Evolutionary conservation across 257 asterid genomes (phyloP).

Genomic region (Sherardia arvensis): DNA sequence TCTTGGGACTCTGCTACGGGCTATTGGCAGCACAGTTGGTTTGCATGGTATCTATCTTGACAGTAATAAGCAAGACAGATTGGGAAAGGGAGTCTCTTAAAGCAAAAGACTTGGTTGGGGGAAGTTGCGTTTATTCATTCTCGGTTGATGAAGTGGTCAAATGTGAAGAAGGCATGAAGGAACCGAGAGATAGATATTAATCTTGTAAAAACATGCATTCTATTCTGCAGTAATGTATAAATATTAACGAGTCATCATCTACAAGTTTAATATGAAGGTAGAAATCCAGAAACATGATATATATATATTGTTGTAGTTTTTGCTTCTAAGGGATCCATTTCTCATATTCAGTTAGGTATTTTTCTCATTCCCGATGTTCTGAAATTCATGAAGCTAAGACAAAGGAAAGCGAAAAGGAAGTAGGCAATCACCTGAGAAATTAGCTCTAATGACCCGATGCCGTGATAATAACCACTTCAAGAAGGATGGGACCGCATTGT

Average conservation of each 20-base stretch:
- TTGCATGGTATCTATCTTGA: slow-evolving; percentile 59
- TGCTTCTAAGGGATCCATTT: too few relatives aligned
- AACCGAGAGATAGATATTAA: too few relatives aligned
- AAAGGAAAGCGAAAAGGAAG: slow-evolving; percentile 1
- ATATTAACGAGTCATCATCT: not conserved
- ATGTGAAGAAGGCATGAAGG: slow-evolving; percentile 34
- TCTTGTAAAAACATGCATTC: not conserved
- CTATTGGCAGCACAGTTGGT: slow-evolving; percentile 86
- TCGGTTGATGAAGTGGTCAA: slow-evolving; percentile 30
- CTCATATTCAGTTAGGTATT: not conserved
- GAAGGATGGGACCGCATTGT: too few relatives aligned
- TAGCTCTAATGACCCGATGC: not conserved
- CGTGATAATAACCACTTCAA: too few relatives aligned
- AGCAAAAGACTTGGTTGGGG: slow-evolving; percentile 68
- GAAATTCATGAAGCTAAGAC: not conserved
- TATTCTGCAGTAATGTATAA: not conserved
- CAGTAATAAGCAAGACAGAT: slow-evolving; percentile 52
- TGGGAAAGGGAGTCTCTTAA: slow-evolving; percentile 69
- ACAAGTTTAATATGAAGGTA: not conserved
- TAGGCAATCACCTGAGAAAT: slow-evolving; percentile 10
- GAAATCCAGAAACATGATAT: slow-evolving; percentile 4
- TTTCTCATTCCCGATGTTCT: not conserved
- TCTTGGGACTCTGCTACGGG: slow-evolving; percentile 82
- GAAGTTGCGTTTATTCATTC: slow-evolving; percentile 26
- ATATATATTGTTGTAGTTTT: too few relatives aligned